Conservation (phyloP, 345 rosid species). For the Euphorbia lathyris region DNA sequence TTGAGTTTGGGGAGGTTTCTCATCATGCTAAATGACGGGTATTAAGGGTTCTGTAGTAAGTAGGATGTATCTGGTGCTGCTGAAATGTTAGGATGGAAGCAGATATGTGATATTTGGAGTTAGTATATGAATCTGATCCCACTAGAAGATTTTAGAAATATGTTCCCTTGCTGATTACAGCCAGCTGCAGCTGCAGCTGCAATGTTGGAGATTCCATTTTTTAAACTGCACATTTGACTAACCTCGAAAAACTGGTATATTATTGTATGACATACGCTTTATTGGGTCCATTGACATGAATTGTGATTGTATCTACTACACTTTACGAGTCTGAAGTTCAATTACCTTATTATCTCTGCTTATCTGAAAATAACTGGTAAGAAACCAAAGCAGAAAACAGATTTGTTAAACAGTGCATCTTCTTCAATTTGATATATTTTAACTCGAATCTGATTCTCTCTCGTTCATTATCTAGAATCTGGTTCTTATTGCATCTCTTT, state of each 20-base stretch:
- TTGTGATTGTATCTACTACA: background rate
- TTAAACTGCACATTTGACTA: too few relatives aligned
- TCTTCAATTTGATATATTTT: background rate
- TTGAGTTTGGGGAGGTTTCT: too few relatives aligned
- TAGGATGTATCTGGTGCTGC: background rate
- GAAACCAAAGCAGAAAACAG: background rate
- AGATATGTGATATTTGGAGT: background rate
- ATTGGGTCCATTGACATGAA: too few relatives aligned
- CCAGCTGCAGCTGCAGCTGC: background rate
- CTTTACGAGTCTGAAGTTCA: background rate
- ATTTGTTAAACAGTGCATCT: background rate
- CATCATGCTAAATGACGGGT: background rate
- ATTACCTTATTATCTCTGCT: background rate
- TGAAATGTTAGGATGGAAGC: background rate
- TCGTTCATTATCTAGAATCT: background rate
- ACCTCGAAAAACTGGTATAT: background rate
- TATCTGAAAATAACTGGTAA: background rate
- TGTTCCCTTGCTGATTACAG: constrained; percentile 1
- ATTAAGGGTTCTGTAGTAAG: background rate
- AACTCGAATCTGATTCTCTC: background rate
- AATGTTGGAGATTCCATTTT: background rate
- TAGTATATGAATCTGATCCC: background rate
- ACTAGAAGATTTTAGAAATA: background rate
- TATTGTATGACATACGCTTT: too few relatives aligned
- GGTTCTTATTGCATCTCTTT: constrained; percentile 8